Base-by-base conservation (phyloP, 495 filamentous ascomycete genomes). In the Neurospora sp. region DNA sequence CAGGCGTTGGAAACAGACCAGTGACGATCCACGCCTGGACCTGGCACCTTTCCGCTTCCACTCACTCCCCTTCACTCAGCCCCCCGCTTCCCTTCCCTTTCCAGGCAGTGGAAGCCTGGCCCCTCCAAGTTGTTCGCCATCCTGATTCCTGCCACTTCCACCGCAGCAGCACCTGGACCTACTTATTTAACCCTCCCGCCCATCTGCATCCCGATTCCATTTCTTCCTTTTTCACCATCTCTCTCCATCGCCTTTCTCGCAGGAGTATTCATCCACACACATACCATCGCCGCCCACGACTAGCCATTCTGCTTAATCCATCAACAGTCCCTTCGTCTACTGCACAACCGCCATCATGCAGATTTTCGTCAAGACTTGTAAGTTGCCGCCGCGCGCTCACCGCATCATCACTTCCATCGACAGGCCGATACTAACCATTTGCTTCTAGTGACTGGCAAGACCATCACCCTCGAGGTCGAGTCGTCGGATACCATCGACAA, bases 401-500 rank as follows among this genome's bases (percentile, higher is more conserved):
- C 44, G 54, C 72, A 42, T 72, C 69, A 20, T 62, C 41, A 66
- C 75, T 44, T 46, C 20, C 27, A 6, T 39, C 27, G 10, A 37
- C 37, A 41, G 23, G 59, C 69, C 66, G 44, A 75, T 72, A 72
- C 79, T 82, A 81, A 79, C 78, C n/a, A 23, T 31, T 70, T 75
- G n/a, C 44, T 42, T 71, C 20, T 71, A 89, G 90, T 97, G 76
- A 98, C 95, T 72, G 95, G 95, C 83, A 98, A 98, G 92, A 98
- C 95, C 87, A 98, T 98, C 88, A 98, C 95, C 78, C 90, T 98
- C 79, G 95, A 98, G 93, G 96, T 98, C 23, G 95, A 98, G 88
- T 97, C 93, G 73, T 94, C 91, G 73, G 95, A 98, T 79, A 98
- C 95, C 75, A 98, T 98, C 87, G 96, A 98, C 87, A 98, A 98